Evolutionary conservation across 202 grass and related monocot species (phyloP), one percentile per base, ranked within the genome.

Genomic region (Hordeum pubiflorum): DNA sequence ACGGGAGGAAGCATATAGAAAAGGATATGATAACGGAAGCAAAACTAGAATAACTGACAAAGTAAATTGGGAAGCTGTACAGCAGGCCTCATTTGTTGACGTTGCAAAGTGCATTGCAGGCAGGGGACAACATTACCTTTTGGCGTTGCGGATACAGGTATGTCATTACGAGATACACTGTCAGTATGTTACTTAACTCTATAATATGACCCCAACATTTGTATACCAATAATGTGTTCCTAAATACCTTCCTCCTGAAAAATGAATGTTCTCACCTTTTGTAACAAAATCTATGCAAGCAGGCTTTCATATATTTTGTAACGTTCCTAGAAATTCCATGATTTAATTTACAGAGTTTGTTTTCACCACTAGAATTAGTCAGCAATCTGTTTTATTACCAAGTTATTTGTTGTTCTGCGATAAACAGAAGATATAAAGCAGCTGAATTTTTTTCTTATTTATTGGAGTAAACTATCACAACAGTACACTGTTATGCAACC

Each of bases 141-240:
- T 90, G 46, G 72, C 84, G 66, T 37, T 63, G 44, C 70, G 88
- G 37, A 90, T 87, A 87, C 80, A 81, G 81, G 88, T 90, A 77
- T 59, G 61, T 67, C 31, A 55, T 63, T 63, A 11, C 18, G 61
- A 20, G 32, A 59, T 39, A 71, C 57, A 63, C 40, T 17, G 11
- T 15, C 40, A 68, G 63, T 67, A 14, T 37, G 0, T 10, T 22
- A 74, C 58, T 59, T 48, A 32, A 69, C 74, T 88, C 29, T 74
- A 69, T 69, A 46, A 75, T 63, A 46, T 37, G 34, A 6, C 14
- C 36, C 57, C n/a, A 44, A 78, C 26, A 82, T 32, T 79, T 57
- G 5, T 77, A 44, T 82, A 38, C 31, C 21, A 74, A 63, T 39
- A 68, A 57, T 48, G 59, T 69, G 73, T 75, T 76, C 31, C 40